Evolutionary conservation across 495 filamentous ascomycete genomes (phyloP).

Genomic region (Rhypophila decipiens): DNA sequence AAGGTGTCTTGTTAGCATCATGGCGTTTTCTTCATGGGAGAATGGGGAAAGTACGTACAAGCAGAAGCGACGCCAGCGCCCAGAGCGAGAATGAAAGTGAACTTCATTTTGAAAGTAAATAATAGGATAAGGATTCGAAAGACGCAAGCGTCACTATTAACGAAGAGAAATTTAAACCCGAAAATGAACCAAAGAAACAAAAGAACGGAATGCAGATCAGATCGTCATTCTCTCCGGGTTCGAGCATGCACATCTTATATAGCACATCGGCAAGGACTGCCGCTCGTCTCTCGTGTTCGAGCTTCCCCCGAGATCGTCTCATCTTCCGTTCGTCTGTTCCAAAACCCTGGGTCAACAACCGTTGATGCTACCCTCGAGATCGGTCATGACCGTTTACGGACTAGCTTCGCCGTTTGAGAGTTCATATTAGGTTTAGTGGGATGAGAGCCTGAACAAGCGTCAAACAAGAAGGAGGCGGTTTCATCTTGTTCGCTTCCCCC

Average conservation of each 20-base stretch:
- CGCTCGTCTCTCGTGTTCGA: too few relatives aligned
- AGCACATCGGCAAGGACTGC: too few relatives aligned
- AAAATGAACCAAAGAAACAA: not conserved
- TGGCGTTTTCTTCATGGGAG: not conserved
- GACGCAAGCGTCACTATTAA: conserved; percentile 1
- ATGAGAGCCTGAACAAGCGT: not conserved
- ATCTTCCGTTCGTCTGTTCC: not conserved
- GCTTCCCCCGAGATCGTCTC: too few relatives aligned
- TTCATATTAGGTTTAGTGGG: not conserved
- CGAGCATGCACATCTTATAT: too few relatives aligned
- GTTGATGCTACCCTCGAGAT: not conserved
- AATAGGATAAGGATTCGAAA: not conserved
- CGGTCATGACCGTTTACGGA: not conserved
- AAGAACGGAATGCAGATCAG: conserved; percentile 7
- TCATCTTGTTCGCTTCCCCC: not conserved
- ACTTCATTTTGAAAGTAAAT: conserved; percentile 7
- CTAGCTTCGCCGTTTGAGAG: not conserved
- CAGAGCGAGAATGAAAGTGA: conserved; percentile 4
- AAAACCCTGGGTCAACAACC: not conserved
- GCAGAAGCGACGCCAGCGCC: conserved; percentile 9
- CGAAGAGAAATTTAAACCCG: not conserved
- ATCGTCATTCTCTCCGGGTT: not conserved
- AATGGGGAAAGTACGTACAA: not conserved
- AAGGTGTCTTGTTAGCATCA: not conserved
- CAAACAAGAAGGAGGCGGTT: not conserved